Evolutionary conservation across 2,329 filamentous ascomycete genomes (phyloP).

Genomic region (Aspergillus intermedius): DNA sequence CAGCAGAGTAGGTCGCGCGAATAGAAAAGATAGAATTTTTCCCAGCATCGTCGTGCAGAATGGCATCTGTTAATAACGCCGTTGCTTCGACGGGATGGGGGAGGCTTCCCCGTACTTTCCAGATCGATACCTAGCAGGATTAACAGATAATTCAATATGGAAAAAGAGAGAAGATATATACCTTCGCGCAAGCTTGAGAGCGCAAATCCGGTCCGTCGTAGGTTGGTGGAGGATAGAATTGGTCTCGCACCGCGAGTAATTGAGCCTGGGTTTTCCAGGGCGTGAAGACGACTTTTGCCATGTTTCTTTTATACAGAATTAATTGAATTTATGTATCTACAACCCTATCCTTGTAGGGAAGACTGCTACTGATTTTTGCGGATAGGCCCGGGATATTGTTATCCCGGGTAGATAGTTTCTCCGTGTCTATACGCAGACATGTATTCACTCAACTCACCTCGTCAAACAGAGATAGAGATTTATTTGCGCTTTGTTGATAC

Average conservation of each 20-base stretch:
- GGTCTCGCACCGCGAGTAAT: constrained; percentile 30
- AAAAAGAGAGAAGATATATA: constrained; percentile 13
- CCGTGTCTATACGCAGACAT: neutral
- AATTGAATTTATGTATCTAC: neutral
- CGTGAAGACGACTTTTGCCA: constrained; percentile 38
- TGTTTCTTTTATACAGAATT: constrained; percentile 10
- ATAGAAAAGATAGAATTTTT: constrained; percentile 40
- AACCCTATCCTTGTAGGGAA: no score
- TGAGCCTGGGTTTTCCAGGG: constrained; percentile 36
- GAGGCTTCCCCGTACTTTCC: constrained; percentile 40
- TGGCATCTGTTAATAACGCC: constrained; percentile 40
- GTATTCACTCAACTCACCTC: no score
- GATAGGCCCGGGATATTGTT: neutral
- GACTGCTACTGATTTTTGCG: neutral
- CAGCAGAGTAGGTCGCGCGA: constrained; percentile 39
- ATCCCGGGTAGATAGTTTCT: constrained; percentile 1
- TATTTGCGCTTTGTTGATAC: no score
- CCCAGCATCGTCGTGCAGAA: constrained; percentile 37
- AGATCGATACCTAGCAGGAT: constrained; percentile 34
- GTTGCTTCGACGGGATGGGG: constrained; percentile 43
- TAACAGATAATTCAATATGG: neutral
- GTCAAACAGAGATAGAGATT: no score
- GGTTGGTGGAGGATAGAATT: constrained; percentile 33
- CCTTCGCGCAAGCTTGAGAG: constrained; percentile 32
- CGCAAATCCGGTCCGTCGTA: constrained; percentile 33